Conservation (phyloP, 768 basidiomycete genomes). For the Candolleomyces aberdarensis region DNA sequence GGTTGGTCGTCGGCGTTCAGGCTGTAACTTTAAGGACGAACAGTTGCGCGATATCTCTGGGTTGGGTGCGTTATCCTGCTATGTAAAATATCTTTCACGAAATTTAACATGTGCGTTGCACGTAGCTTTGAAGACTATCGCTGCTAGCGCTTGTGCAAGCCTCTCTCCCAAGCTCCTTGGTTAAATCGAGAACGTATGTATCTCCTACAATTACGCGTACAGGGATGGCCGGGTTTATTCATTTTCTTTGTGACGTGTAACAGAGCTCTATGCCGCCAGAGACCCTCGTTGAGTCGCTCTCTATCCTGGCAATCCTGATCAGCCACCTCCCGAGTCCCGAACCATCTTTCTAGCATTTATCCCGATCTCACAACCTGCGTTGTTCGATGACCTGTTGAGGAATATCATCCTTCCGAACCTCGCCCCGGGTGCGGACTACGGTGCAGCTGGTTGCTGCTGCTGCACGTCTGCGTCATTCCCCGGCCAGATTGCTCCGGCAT, state of each 20-base stretch:
- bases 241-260: neutral
- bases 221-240: slow-evolving; percentile 11
- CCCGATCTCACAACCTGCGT: slow-evolving; percentile 59
- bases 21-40: too few relatives aligned
- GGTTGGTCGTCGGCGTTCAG: too few relatives aligned
- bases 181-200: slow-evolving; percentile 69
- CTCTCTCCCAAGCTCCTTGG: slow-evolving; percentile 79
- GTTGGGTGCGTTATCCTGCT: slow-evolving; percentile 55
- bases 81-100: neutral
- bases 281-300: slow-evolving; percentile 77
- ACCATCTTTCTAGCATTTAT: slow-evolving; percentile 66
- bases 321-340: slow-evolving; percentile 80
- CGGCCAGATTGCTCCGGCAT: slow-evolving; percentile 60
- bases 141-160: slow-evolving; percentile 78
- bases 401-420: slow-evolving; percentile 61
- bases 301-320: slow-evolving; percentile 85
- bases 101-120: slow-evolving; percentile 41
- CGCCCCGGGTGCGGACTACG: slow-evolving; percentile 56
- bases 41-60: slow-evolving; percentile 93
- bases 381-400: slow-evolving; percentile 61
- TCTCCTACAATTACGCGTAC: neutral
- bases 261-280: slow-evolving; percentile 73
- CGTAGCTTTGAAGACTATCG: slow-evolving; percentile 91
- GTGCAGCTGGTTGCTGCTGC: slow-evolving; percentile 79
- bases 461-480: slow-evolving; percentile 70